Evolutionary conservation across 768 basidiomycete genomes (phyloP).

Genomic region (Lactifluus pinguis): DNA sequence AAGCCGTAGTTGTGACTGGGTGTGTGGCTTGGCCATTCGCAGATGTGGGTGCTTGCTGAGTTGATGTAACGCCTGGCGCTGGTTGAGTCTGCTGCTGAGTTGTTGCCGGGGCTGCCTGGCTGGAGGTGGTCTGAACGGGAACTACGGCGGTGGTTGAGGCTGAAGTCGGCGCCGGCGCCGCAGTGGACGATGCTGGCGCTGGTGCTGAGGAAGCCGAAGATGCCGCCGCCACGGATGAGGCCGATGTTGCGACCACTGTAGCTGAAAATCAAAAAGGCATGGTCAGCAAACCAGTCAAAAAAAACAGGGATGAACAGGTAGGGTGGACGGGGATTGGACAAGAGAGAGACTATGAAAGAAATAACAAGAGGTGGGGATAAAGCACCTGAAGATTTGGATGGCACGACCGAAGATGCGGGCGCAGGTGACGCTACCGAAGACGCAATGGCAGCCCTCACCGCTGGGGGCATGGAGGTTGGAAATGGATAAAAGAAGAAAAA

Average conservation of each 20-base stretch:
- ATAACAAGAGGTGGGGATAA: not conserved
- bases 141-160: not conserved
- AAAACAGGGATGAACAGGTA: not conserved
- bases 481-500: not conserved
- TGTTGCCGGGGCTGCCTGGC: not conserved
- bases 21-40: not conserved
- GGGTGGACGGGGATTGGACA: not conserved
- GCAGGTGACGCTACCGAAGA: not conserved
- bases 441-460: not conserved
- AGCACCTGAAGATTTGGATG: conserved; percentile 7
- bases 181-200: not conserved
- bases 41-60: not conserved
- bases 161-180: not conserved
- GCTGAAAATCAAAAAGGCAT: not conserved
- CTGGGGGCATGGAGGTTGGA: not conserved
- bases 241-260: not conserved
- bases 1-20: not conserved
- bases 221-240: not conserved
- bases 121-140: not conserved
- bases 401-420: not conserved
- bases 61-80: not conserved
- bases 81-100: not conserved
- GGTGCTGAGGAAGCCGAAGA: not conserved
- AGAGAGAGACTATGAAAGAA: not conserved
- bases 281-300: not conserved